These are phyloP conservation scores for Amoebophrya sp. DNA, from an alignment of 169 alveolate species.

Conservation along the genomic window DNA sequence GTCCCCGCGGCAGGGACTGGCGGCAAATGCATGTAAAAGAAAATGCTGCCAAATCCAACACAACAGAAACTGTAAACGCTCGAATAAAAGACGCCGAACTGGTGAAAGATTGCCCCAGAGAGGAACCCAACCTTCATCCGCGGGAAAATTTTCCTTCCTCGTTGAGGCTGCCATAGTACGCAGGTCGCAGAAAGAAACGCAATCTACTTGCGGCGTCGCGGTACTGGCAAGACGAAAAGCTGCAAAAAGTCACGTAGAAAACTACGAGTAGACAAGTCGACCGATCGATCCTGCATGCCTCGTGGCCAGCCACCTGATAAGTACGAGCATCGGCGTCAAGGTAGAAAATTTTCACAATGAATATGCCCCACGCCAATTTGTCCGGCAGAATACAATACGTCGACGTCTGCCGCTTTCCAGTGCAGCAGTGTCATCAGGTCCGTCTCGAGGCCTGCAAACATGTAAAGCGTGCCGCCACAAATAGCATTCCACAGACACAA, in stretches of 20 bases:
- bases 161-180: too few relatives aligned
- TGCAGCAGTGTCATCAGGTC: background rate
- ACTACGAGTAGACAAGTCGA: too few relatives aligned
- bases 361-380: slow-evolving; percentile 6
- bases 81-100: background rate
- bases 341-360: too few relatives aligned
- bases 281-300: too few relatives aligned
- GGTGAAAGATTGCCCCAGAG: background rate
- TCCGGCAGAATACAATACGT: background rate
- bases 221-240: too few relatives aligned
- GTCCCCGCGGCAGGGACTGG: background rate
- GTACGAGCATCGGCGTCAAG: too few relatives aligned
- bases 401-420: background rate
- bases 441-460: background rate
- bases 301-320: too few relatives aligned
- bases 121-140: too few relatives aligned
- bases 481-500: background rate
- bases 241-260: too few relatives aligned
- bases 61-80: background rate
- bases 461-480: background rate
- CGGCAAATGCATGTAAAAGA: background rate
- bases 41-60: background rate
- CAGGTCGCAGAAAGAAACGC: too few relatives aligned
- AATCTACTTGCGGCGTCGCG: too few relatives aligned
- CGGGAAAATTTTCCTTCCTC: too few relatives aligned